phyloP scores from a whole-genome alignment of 257 asterid genomes.

The Parsonsia alboflavescens region DNA sequence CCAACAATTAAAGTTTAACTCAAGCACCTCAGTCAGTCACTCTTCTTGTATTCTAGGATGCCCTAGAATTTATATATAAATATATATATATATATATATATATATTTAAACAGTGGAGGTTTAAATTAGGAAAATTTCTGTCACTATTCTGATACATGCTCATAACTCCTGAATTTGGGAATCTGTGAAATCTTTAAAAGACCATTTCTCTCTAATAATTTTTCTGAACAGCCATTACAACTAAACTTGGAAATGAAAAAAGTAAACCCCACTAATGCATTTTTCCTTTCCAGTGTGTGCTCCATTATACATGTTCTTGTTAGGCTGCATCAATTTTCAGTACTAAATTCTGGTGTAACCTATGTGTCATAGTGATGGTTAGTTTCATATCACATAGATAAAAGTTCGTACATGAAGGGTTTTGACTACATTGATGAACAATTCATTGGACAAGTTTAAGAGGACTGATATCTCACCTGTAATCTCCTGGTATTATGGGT shows the following conservation, averaged over 20 bases:
- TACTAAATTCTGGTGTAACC: neutral
- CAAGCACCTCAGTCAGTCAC: too few relatives aligned
- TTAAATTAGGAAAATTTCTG: neutral
- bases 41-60: too few relatives aligned
- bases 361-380: neutral
- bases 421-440: neutral
- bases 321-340: neutral
- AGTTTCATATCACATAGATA: neutral
- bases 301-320: neutral
- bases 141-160: neutral
- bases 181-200: neutral
- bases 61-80: too few relatives aligned
- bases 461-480: slow-evolving; percentile 42
- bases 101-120: too few relatives aligned
- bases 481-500: slow-evolving; percentile 94
- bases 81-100: too few relatives aligned
- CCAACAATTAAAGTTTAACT: too few relatives aligned
- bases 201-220: neutral
- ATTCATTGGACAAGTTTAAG: neutral
- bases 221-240: neutral
- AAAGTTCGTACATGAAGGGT: neutral
- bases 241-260: too few relatives aligned
- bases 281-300: neutral
- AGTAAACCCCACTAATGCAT: neutral
- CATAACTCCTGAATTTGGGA: neutral